Evolutionary conservation across 2,329 filamentous ascomycete species (phyloP), one percentile per base, ranked within the genome.

Genomic region (Fusarium scirpi): DNA sequence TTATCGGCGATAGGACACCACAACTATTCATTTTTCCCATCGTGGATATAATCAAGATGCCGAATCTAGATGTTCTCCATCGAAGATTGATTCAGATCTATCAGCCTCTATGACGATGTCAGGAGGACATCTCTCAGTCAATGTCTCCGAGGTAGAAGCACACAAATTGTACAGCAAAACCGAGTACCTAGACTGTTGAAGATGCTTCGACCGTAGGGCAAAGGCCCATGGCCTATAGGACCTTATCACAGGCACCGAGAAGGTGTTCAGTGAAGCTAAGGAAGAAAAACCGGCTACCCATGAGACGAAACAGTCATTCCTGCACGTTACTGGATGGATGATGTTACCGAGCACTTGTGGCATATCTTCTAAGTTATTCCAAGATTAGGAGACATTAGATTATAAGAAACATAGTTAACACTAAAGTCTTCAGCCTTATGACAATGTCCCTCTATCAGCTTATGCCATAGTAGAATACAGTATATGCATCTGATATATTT

Each of bases 11-110:
- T 6, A 4, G 10, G 16, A 38, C 34, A 38, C 10, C 34, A n/a
- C 1, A 7, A n/a, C 18, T n/a, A 1, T 7, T 38, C 18, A 12
- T 7, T n/a, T 12, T 38, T n/a, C 10, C 18, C 18, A 0, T 4
- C 3, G 6, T 4, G 6, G 2, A 38, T n/a, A n/a, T 6, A 38
- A 12, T 12, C 34, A 38, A 38, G 10, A n/a, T 38, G 0, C 6
- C 4, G 10, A n/a, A 38, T 6, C 9, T 38, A 4, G 9, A 7
- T 7, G 1, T n/a, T 4, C 1, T n/a, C 34, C 18, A n/a, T 11
- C 2, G 3, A 4, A 4, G 7, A n/a, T n/a, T 0, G 10, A 4
- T n/a, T n/a, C 34, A n/a, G 34, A 38, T n/a, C 34, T 38, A 38
- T 2, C 34, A 38, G 34, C 9, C 34, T 38, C 34, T 38, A 2